phyloP scores from a whole-genome alignment of 805 yeast genomes.

The Candida wancherniae region DNA sequence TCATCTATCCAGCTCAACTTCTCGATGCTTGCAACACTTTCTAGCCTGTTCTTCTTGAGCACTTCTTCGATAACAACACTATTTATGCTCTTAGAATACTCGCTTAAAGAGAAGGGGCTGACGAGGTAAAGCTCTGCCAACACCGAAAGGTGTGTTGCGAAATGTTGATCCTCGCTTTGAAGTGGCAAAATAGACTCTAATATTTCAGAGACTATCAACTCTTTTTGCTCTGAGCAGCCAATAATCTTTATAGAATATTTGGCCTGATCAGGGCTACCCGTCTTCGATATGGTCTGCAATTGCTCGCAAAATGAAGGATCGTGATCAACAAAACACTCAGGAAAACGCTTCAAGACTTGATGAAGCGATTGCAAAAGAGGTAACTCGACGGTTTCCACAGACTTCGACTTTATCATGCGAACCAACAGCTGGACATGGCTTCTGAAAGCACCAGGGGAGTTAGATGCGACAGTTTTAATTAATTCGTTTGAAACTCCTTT shows the following conservation, averaged over 20 bases:
- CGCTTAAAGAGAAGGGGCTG: slow-evolving; percentile 47
- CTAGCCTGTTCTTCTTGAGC: slow-evolving; percentile 46
- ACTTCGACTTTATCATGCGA: slow-evolving; percentile 26
- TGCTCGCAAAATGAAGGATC: slow-evolving; percentile 40
- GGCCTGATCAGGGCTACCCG: slow-evolving; percentile 59
- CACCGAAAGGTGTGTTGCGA: slow-evolving; percentile 55
- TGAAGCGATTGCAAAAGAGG: slow-evolving; percentile 49
- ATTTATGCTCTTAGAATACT: slow-evolving; percentile 54
- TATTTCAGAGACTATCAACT: slow-evolving; percentile 35
- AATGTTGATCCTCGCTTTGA: slow-evolving; percentile 27
- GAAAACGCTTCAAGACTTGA: slow-evolving; percentile 51
- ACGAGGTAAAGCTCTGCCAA: slow-evolving; percentile 54
- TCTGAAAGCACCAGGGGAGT: slow-evolving; percentile 61
- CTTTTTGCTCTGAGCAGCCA: slow-evolving; percentile 42
- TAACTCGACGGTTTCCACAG: slow-evolving; percentile 6
- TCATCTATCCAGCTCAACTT: slow-evolving; percentile 46
- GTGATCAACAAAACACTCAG: slow-evolving; percentile 44
- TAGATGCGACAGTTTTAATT: slow-evolving; percentile 53
- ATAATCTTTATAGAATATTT: slow-evolving; percentile 59
- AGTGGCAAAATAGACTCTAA: slow-evolving; percentile 49
- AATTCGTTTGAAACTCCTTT: slow-evolving; percentile 44
- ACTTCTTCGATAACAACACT: slow-evolving; percentile 56
- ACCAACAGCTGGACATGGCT: slow-evolving; percentile 52
- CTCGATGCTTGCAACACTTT: slow-evolving; percentile 22
- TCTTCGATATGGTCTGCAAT: slow-evolving; percentile 42